Percentiles rank a stretch among this genome's conserved stretches.
Conservation (phyloP, 1,284 basidiomycete genomes). For the Phlebopus sp. region DNA sequence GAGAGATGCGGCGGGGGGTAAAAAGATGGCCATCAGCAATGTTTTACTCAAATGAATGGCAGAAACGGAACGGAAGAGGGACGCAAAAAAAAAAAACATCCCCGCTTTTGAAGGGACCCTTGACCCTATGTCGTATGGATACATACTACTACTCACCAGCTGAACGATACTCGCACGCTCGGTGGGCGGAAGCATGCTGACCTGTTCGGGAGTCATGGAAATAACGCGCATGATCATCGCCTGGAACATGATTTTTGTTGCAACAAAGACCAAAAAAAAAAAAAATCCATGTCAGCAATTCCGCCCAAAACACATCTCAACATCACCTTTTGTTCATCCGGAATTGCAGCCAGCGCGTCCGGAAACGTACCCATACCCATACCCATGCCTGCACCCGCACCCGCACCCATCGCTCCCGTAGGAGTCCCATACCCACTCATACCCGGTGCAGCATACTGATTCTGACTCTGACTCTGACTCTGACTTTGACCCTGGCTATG, state of each 20-base stretch:
- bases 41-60: neutral
- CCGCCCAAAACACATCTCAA: slow-evolving; percentile 1
- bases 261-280: too few relatives aligned
- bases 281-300: too few relatives aligned
- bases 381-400: slow-evolving; percentile 11
- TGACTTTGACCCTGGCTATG: slow-evolving; percentile 17
- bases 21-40: slow-evolving; percentile 20
- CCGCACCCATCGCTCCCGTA: slow-evolving; percentile 8
- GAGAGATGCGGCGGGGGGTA: slow-evolving; percentile 21
- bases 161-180: slow-evolving; percentile 67
- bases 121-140: too few relatives aligned
- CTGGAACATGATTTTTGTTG: slow-evolving; percentile 36
- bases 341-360: slow-evolving; percentile 55
- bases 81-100: slow-evolving; percentile 7
- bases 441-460: slow-evolving; percentile 15
- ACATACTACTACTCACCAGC: slow-evolving; percentile 59
- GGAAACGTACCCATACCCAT: slow-evolving; percentile 34
- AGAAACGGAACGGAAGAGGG: neutral
- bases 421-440: slow-evolving; percentile 22
- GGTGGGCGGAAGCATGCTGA: slow-evolving; percentile 54
- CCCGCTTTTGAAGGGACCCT: slow-evolving; percentile 19
- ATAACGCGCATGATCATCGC: slow-evolving; percentile 65
- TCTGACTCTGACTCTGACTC: slow-evolving; percentile 15
- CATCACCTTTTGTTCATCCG: slow-evolving; percentile 66
- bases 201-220: slow-evolving; percentile 69